Conservation (phyloP, 768 basidiomycete species). For the Mycena rosella region DNA sequence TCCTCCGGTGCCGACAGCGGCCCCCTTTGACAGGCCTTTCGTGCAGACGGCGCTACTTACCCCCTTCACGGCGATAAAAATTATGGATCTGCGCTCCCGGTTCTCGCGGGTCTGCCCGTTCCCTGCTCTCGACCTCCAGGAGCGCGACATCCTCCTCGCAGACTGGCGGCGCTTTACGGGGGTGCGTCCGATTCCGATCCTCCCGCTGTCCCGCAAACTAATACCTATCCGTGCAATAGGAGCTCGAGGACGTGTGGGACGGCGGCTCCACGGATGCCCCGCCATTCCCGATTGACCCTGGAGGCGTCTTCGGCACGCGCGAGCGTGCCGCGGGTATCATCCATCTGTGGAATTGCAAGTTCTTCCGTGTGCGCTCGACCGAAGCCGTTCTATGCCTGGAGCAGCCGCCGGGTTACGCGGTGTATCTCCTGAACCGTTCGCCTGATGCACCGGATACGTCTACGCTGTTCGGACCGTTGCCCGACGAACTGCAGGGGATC, state of each 20-base stretch:
- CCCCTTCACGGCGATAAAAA: constrained; percentile 12
- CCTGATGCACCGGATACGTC: neutral
- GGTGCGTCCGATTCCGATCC: neutral
- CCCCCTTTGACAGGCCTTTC: neutral
- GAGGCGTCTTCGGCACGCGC: neutral
- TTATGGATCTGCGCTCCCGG: constrained; percentile 8
- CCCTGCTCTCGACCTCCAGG: neutral
- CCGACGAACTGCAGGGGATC: neutral
- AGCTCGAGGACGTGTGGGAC: constrained; percentile 14
- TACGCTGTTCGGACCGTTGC: neutral
- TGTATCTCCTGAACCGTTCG: constrained; percentile 9
- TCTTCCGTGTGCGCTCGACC: constrained; percentile 16
- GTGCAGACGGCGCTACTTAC: neutral
- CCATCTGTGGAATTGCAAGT: constrained; percentile 22
- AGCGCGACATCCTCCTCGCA: constrained; percentile 1
- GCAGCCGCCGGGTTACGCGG: constrained; percentile 6
- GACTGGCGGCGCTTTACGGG: constrained; percentile 15
- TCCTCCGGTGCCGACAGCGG: neutral
- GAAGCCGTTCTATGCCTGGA: constrained; percentile 21
- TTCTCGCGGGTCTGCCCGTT: neutral
- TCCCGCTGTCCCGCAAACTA: neutral
- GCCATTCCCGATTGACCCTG: neutral
- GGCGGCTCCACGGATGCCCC: neutral
- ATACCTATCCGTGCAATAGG: neutral
- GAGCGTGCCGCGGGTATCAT: constrained; percentile 18